These are phyloP conservation scores for Boechera retrofracta DNA, from an alignment of 345 rosid genomes.

Conservation along the genomic window DNA sequence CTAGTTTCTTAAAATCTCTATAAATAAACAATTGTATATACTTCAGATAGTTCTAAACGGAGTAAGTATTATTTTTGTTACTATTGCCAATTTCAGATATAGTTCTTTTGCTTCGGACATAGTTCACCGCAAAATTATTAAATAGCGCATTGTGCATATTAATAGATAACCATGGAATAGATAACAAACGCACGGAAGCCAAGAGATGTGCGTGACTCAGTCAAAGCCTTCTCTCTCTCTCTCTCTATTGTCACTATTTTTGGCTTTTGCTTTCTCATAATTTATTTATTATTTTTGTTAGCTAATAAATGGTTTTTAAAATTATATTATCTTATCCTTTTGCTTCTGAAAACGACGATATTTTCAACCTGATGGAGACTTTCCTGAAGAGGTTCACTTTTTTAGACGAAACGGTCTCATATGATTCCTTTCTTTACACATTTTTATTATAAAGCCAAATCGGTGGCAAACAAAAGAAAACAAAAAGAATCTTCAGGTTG, in stretches of 20 bases:
- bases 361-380: conserved; percentile 32
- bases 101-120: too few species aligned
- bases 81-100: too few species aligned
- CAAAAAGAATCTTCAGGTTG: too few species aligned
- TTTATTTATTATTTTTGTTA: not conserved
- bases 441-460: not conserved
- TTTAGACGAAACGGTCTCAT: conserved; percentile 7
- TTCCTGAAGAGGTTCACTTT: conserved; percentile 6
- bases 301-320: not conserved
- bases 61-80: too few species aligned
- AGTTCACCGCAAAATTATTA: too few species aligned
- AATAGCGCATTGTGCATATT: not conserved
- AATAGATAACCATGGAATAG: not conserved
- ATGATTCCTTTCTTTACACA: not conserved
- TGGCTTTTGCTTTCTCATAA: conserved; percentile 7
- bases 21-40: not conserved
- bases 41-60: too few species aligned
- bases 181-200: conserved; percentile 16
- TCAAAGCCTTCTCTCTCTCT: not conserved
- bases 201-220: conserved; percentile 1
- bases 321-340: conserved; percentile 7
- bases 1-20: not conserved
- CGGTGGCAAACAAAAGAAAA: not conserved
- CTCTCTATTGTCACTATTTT: not conserved
- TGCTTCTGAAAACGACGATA: conserved; percentile 15